A percentile compares a stretch with the other conserved stretches of the same genome.
These are phyloP conservation scores for Fusarium abutilonis DNA, from an alignment of 2,329 filamentous ascomycete species.

Conservation along the genomic window DNA sequence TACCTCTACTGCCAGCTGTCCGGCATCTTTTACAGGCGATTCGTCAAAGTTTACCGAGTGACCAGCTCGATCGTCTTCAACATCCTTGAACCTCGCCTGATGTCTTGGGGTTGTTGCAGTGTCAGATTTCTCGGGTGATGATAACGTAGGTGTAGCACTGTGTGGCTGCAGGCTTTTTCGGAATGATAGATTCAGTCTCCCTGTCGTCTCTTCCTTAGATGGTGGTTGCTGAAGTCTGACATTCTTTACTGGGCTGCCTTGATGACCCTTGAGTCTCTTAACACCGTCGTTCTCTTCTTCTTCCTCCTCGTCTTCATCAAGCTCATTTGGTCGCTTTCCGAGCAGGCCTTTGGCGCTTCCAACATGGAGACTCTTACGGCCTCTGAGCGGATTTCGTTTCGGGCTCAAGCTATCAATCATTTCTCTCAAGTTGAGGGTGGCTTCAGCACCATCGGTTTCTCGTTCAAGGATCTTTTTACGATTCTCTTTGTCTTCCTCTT, in stretches of 20 bases:
- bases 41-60: slow-evolving; percentile 58
- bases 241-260: slow-evolving; percentile 81
- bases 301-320: slow-evolving; percentile 70
- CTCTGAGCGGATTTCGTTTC: slow-evolving; percentile 72
- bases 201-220: slow-evolving; percentile 72
- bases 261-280: slow-evolving; percentile 76
- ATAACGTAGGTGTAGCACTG: slow-evolving; percentile 57
- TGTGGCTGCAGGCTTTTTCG: slow-evolving; percentile 58
- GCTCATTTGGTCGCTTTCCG: slow-evolving; percentile 77
- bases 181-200: slow-evolving; percentile 63
- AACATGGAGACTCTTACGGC: slow-evolving; percentile 79
- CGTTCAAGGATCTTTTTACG: slow-evolving; percentile 65
- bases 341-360: slow-evolving; percentile 78
- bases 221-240: slow-evolving; percentile 75
- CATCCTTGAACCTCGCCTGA: slow-evolving; percentile 65
- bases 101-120: slow-evolving; percentile 65
- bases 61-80: slow-evolving; percentile 59
- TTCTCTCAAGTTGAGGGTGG: slow-evolving; percentile 74
- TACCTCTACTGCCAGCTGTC: slow-evolving; percentile 59
- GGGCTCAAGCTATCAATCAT: slow-evolving; percentile 83
- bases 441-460: slow-evolving; percentile 60
- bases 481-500: slow-evolving; percentile 70
- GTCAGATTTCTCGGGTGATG: slow-evolving; percentile 58
- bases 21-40: slow-evolving; percentile 52
- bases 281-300: slow-evolving; percentile 68